phyloP scores from a whole-genome alignment of 1,284 basidiomycete genomes.

The Pseudozyma sp. region DNA sequence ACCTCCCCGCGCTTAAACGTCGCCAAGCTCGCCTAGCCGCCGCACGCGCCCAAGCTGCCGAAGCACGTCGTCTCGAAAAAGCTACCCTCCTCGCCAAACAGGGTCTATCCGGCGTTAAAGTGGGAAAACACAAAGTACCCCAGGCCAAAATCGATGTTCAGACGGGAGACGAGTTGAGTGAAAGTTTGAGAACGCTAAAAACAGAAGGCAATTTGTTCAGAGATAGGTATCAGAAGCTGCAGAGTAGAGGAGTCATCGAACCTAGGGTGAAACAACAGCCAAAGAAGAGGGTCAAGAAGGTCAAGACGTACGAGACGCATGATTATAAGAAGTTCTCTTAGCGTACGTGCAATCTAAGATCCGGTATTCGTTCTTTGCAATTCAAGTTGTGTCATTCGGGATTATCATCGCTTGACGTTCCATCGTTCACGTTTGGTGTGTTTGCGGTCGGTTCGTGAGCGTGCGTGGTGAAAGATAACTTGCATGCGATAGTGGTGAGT shows the following conservation, averaged over 20 bases:
- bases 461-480: too few relatives aligned
- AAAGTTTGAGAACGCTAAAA: conserved; percentile 85
- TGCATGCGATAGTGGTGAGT: too few relatives aligned
- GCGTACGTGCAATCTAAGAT: too few relatives aligned
- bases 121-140: conserved; percentile 54
- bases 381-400: neutral
- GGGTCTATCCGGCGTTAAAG: conserved; percentile 51
- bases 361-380: too few relatives aligned
- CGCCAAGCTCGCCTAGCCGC: conserved; percentile 25
- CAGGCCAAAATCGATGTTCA: conserved; percentile 76
- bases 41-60: conserved; percentile 34
- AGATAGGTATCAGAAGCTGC: conserved; percentile 85
- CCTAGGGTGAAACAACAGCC: conserved; percentile 72
- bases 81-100: conserved; percentile 22
- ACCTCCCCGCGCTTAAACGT: conserved; percentile 43
- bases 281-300: conserved; percentile 24
- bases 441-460: too few relatives aligned
- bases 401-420: neutral
- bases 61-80: conserved; percentile 39
- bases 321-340: conserved; percentile 55
- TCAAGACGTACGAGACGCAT: conserved; percentile 48
- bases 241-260: conserved; percentile 81
- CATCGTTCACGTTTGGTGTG: neutral
- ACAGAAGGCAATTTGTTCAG: conserved; percentile 93
- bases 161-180: conserved; percentile 88